Conservation (phyloP, 306 rosid genomes). For the Astragalus glycyphyllos region DNA sequence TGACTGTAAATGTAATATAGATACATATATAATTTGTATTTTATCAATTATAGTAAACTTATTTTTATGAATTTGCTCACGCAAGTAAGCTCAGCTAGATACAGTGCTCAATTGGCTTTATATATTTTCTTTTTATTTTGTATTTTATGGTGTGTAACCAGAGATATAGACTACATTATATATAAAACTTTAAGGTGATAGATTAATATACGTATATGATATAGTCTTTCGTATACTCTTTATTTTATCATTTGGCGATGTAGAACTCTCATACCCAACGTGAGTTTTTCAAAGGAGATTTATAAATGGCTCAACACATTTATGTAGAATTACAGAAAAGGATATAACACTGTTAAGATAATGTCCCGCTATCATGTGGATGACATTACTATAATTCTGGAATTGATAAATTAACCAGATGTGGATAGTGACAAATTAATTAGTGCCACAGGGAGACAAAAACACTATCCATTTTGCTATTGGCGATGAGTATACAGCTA, state of each 20-base stretch:
- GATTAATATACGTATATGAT: too few relatives aligned
- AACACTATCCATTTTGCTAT: too few relatives aligned
- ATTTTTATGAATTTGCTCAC: constrained; percentile 22
- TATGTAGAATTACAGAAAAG: too few relatives aligned
- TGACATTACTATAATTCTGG: background rate
- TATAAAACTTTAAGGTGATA: too few relatives aligned
- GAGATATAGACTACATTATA: too few relatives aligned
- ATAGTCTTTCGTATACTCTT: too few relatives aligned
- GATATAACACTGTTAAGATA: background rate
- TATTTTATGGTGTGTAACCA: too few relatives aligned
- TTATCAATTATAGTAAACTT: constrained; percentile 4
- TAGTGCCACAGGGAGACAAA: too few relatives aligned
- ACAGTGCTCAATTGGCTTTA: background rate
- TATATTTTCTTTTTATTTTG: too few relatives aligned
- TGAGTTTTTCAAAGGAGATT: background rate
- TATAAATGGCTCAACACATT: background rate
- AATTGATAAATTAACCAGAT: background rate
- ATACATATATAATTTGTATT: background rate
- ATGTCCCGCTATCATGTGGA: constrained; percentile 27
- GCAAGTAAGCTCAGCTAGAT: background rate
- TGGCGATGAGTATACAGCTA: too few relatives aligned
- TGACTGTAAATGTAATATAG: constrained; percentile 21
- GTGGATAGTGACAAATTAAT: too few relatives aligned
- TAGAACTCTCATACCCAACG: too few relatives aligned
- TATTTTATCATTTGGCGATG: background rate